Evolutionary conservation across 2,329 filamentous ascomycete species (phyloP).

Genomic region (Monosporascus sp.): DNA sequence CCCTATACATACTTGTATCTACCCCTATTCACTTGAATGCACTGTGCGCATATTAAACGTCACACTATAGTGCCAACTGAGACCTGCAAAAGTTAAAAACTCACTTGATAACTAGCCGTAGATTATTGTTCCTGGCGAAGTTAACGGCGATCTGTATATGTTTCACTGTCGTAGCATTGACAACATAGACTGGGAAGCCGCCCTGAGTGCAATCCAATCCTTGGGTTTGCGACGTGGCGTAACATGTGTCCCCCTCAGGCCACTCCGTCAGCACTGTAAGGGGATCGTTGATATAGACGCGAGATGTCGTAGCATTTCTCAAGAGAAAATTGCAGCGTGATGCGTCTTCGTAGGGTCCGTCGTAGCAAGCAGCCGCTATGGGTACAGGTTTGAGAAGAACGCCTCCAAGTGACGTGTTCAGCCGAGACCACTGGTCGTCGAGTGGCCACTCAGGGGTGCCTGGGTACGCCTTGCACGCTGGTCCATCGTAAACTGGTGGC

Average conservation of each 20-base stretch:
- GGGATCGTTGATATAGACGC: slow-evolving; percentile 27
- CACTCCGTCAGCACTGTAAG: slow-evolving; percentile 26
- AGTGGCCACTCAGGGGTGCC: slow-evolving; percentile 24
- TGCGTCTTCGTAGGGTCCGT: slow-evolving; percentile 19
- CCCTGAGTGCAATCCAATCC: slow-evolving; percentile 29
- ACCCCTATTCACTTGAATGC: background rate
- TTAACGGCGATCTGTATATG: slow-evolving; percentile 35
- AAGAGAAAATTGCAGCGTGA: slow-evolving; percentile 24
- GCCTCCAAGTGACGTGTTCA: slow-evolving; percentile 25
- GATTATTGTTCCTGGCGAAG: slow-evolving; percentile 33
- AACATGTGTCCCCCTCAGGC: slow-evolving; percentile 32
- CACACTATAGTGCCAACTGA: too few species aligned
- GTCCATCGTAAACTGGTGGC: slow-evolving; percentile 14
- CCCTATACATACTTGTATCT: background rate
- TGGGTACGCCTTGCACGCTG: slow-evolving; percentile 25
- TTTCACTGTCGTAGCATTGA: slow-evolving; percentile 30
- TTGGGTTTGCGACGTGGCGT: slow-evolving; percentile 14
- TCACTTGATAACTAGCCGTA: slow-evolving; percentile 34
- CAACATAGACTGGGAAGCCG: slow-evolving; percentile 32
- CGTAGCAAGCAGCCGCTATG: slow-evolving; percentile 27
- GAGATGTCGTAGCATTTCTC: slow-evolving; percentile 21
- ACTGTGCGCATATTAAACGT: background rate
- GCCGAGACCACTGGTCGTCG: slow-evolving; percentile 21
- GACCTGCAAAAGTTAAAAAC: background rate
- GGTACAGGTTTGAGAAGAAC: slow-evolving; percentile 27